phyloP scores from a whole-genome alignment of 139 green algal genomes.

The Ulvella scutata region DNA sequence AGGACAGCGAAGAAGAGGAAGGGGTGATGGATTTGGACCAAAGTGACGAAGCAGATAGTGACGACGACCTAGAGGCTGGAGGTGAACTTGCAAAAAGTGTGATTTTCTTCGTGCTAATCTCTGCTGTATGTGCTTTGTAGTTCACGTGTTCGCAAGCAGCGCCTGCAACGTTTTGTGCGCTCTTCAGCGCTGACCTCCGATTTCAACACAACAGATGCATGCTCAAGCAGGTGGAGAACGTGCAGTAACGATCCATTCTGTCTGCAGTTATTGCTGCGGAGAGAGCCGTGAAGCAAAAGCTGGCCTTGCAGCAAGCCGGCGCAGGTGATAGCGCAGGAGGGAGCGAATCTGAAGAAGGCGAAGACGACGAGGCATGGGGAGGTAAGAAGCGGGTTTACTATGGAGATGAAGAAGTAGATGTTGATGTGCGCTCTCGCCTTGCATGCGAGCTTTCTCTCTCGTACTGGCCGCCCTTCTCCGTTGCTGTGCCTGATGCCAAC shows the following conservation, averaged over 20 bases:
- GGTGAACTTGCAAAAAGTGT: not conserved
- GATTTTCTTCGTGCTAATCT: not conserved
- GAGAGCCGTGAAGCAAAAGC: not conserved
- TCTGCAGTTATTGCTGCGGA: not conserved
- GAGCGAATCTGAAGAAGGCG: not conserved
- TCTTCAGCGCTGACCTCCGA: not conserved
- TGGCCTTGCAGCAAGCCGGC: not conserved
- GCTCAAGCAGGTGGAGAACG: no score
- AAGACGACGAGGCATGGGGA: conserved; percentile 29
- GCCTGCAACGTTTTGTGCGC: no score
- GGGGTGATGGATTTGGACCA: not conserved
- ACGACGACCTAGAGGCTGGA: not conserved
- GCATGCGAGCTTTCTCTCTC: not conserved
- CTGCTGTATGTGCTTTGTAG: no score
- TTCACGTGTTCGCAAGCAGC: no score
- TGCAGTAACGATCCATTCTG: not conserved
- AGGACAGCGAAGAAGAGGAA: not conserved
- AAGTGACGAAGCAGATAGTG: not conserved
- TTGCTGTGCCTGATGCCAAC: not conserved
- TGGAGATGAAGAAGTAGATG: conserved; percentile 25
- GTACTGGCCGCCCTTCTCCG: not conserved
- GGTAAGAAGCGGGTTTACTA: conserved; percentile 62
- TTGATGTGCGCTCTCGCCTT: conserved; percentile 16
- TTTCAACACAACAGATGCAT: no score
- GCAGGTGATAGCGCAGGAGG: not conserved